Evolutionary conservation across 1,284 basidiomycete genomes (phyloP).

Genomic region (Malassezia equina): DNA sequence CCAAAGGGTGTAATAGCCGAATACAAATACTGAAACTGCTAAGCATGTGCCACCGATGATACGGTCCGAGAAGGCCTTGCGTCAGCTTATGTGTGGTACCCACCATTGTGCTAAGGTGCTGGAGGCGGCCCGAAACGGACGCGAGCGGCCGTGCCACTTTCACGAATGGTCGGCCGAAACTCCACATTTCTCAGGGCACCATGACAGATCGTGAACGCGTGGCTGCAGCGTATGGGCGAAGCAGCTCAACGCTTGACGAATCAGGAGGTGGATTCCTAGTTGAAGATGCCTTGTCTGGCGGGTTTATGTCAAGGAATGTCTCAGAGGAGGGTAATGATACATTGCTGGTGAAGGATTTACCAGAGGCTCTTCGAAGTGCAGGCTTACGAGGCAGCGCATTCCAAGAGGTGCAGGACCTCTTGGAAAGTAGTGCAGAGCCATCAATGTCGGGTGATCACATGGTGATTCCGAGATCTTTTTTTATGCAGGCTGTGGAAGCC

Average conservation of each 20-base stretch:
- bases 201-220: neutral
- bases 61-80: conserved; percentile 69
- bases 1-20: conserved; percentile 84
- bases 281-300: conserved; percentile 1
- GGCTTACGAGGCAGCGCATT: neutral
- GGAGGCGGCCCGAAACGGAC: neutral
- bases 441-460: neutral
- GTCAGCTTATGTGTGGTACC: neutral
- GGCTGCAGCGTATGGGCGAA: neutral
- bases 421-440: neutral
- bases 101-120: conserved; percentile 8
- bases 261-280: conserved; percentile 10
- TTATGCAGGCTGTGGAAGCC: conserved; percentile 8
- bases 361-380: neutral
- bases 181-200: neutral
- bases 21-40: conserved; percentile 63
- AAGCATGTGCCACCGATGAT: conserved; percentile 69
- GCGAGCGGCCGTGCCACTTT: neutral
- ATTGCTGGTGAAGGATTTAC: neutral
- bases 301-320: neutral
- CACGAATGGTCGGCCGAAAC: conserved; percentile 9
- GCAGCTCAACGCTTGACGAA: neutral
- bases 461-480: neutral
- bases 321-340: neutral
- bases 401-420: neutral